Evolutionary conservation across 139 green algal genomes (phyloP).

Genomic region (Trebouxia sp.): DNA sequence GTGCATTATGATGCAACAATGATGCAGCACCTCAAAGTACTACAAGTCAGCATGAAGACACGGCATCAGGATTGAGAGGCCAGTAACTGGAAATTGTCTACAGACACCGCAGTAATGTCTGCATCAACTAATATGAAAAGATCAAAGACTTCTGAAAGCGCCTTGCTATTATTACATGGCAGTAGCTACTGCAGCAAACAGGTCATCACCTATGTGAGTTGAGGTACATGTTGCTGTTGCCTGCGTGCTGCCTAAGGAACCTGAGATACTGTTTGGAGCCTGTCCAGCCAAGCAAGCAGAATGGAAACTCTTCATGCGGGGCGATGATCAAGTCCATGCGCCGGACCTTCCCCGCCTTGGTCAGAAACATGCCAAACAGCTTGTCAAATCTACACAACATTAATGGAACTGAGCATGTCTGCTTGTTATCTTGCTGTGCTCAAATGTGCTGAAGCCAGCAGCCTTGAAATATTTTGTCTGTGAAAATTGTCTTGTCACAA

Average conservation of each 20-base stretch:
- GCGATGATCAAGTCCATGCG: slow-evolving; percentile 52
- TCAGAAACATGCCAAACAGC: slow-evolving; percentile 43
- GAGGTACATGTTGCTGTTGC: slow-evolving; percentile 43
- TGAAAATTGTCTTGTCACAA: background rate
- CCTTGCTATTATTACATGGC: background rate
- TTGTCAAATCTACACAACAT: slow-evolving; percentile 48
- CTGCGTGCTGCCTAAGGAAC: slow-evolving; percentile 42
- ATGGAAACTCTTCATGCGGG: slow-evolving; percentile 33
- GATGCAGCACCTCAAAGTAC: background rate
- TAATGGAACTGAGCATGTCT: background rate
- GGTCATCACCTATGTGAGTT: slow-evolving; percentile 41
- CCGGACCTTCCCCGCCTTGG: slow-evolving; percentile 30
- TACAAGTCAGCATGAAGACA: background rate
- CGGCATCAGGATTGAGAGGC: background rate
- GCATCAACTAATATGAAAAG: background rate
- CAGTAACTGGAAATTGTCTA: background rate
- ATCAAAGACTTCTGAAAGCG: background rate
- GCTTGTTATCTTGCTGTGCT: background rate
- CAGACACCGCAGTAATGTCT: background rate
- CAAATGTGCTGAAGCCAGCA: background rate
- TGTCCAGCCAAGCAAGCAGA: slow-evolving; percentile 45
- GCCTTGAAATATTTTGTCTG: background rate
- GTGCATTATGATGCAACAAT: too few species aligned
- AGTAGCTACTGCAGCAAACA: background rate
- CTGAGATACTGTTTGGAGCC: slow-evolving; percentile 33